A percentile compares a stretch with the other conserved stretches of the same genome.
These are phyloP conservation scores for Cetraspora pellucida DNA, from an alignment of 192 early-diverging fungal genomes.

Conservation along the genomic window DNA sequence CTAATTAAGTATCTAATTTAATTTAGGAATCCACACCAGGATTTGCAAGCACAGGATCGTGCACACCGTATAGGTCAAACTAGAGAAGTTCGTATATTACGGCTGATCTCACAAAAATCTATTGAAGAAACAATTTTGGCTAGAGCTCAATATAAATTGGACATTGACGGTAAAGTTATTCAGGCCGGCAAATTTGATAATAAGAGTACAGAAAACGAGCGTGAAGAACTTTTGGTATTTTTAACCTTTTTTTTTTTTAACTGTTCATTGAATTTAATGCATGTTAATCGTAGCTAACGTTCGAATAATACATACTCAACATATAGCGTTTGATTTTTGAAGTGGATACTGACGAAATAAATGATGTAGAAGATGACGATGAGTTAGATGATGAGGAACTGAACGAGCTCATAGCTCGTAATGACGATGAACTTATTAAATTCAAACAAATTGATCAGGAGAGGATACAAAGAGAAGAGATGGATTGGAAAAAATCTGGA, in stretches of 20 bases:
- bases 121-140: conserved; percentile 94
- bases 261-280: not conserved
- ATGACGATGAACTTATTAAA: conserved; percentile 74
- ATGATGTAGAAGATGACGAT: conserved; percentile 66
- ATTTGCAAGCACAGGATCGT: conserved; percentile 98
- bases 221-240: conserved; percentile 79
- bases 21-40: conserved; percentile 89
- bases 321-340: too few relatives aligned
- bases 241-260: not conserved
- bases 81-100: conserved; percentile 95
- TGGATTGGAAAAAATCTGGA: conserved; percentile 60
- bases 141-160: conserved; percentile 92
- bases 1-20: not conserved
- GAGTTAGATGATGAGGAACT: conserved; percentile 69
- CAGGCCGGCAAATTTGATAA: conserved; percentile 99
- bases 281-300: too few relatives aligned
- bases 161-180: conserved; percentile 98
- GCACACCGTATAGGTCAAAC: conserved; percentile 99
- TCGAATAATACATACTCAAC: too few relatives aligned
- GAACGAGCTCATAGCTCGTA: conserved; percentile 74
- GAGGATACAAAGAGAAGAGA: conserved; percentile 52
- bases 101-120: conserved; percentile 86
- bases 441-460: conserved; percentile 81
- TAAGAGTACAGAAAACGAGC: conserved; percentile 90
- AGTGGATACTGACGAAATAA: too few relatives aligned